Conservation (phyloP, 2,329 filamentous ascomycete species). For the Trematosphaeria pertusa region DNA sequence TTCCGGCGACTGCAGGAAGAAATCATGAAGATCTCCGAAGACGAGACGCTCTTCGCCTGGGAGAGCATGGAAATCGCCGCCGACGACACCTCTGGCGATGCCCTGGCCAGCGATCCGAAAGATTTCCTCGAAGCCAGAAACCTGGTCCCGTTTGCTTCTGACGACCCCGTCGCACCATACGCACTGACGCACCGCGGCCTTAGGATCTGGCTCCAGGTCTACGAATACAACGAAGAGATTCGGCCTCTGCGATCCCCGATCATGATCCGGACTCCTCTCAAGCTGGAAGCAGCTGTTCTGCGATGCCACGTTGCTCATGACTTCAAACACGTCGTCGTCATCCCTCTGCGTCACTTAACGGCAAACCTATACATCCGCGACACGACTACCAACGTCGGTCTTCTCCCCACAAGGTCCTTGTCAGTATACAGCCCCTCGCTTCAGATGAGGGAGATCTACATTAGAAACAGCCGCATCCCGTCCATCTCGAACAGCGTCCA, state of each 20-base stretch:
- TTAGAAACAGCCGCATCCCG: slow-evolving; percentile 13
- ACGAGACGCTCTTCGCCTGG: slow-evolving; percentile 30
- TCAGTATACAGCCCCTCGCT: background rate
- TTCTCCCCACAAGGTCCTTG: background rate
- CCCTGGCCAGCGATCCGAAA: slow-evolving; percentile 15
- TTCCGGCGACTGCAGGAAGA: slow-evolving; percentile 28
- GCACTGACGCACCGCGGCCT: slow-evolving; percentile 22
- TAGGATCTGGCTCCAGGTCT: slow-evolving; percentile 14
- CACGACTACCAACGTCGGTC: slow-evolving; percentile 8
- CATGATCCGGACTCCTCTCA: slow-evolving; percentile 2
- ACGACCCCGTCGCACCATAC: slow-evolving; percentile 15
- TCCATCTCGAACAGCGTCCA: slow-evolving; percentile 10
- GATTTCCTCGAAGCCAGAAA: slow-evolving; percentile 17
- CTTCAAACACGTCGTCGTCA: slow-evolving; percentile 14
- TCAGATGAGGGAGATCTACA: slow-evolving; percentile 18
- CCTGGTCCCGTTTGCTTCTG: slow-evolving; percentile 14
- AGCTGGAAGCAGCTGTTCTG: background rate
- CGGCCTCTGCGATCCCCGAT: slow-evolving; percentile 1
- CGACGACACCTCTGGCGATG: slow-evolving; percentile 6
- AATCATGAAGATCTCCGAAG: slow-evolving; percentile 28
- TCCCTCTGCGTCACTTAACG: slow-evolving; percentile 12
- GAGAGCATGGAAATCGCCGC: slow-evolving; percentile 3
- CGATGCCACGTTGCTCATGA: slow-evolving; percentile 14
- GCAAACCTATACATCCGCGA: slow-evolving; percentile 17
- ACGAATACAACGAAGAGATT: background rate